Conservation (phyloP, 129 eudicot species). For the Tagetes patula region DNA sequence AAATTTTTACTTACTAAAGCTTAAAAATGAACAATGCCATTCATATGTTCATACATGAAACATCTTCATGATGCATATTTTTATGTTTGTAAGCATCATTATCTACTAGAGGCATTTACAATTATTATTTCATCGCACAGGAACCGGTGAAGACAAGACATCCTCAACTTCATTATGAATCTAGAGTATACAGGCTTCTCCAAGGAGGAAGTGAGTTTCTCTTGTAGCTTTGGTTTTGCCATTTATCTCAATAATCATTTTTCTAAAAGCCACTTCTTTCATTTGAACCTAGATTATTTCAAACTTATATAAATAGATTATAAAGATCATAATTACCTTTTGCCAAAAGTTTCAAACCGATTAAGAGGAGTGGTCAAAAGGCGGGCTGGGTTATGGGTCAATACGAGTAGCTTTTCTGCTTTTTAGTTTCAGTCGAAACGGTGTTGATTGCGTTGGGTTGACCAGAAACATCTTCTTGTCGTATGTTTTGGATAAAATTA, state of each 20-base stretch:
- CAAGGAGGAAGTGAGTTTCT: conserved; percentile 82
- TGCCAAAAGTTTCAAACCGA: background rate
- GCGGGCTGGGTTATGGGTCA: background rate
- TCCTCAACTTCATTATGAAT: conserved; percentile 83
- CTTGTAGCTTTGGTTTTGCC: background rate
- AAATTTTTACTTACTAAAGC: background rate
- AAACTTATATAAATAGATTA: background rate
- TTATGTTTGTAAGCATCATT: background rate
- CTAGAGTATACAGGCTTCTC: conserved; percentile 73
- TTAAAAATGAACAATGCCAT: background rate
- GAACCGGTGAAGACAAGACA: conserved; percentile 77
- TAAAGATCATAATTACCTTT: background rate
- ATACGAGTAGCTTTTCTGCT: background rate
- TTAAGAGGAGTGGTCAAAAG: background rate
- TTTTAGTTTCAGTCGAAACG: background rate
- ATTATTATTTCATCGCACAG: conserved; percentile 28
- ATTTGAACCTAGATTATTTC: background rate
- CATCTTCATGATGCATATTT: background rate
- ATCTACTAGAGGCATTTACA: background rate
- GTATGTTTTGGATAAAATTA: background rate
- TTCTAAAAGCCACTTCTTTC: background rate
- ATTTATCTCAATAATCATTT: background rate
- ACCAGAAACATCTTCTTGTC: background rate
- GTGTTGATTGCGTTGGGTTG: background rate
- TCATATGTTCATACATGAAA: background rate